Conservation (phyloP, 2,329 filamentous ascomycete genomes). For the Fusarium caatingaense region DNA sequence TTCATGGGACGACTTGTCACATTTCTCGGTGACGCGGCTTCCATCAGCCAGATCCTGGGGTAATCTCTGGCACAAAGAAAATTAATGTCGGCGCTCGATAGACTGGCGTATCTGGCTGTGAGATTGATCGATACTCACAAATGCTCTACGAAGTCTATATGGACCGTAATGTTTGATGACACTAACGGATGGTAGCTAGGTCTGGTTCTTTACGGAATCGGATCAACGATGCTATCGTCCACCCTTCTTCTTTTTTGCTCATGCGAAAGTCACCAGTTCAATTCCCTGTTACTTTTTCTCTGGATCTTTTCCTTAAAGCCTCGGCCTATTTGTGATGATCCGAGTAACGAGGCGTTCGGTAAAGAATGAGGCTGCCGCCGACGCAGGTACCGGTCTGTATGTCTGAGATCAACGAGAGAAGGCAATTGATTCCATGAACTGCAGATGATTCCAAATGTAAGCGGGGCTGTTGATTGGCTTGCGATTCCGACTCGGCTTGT, state of each 20-base stretch:
- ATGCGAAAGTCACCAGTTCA: not conserved
- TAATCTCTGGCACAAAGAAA: not conserved
- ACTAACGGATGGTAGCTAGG: slow-evolving; percentile 21
- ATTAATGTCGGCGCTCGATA: not conserved
- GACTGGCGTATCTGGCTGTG: not conserved
- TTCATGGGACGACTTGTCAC: not conserved
- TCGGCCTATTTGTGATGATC: not conserved
- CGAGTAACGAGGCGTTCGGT: not conserved
- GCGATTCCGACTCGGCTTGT: not conserved
- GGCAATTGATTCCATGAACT: slow-evolving; percentile 22
- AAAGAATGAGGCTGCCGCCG: not conserved
- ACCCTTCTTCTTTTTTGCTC: not conserved
- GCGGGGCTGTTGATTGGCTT: slow-evolving; percentile 17
- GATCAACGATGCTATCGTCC: slow-evolving; percentile 29
- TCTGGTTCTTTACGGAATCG: slow-evolving; percentile 14
- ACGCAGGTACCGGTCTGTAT: slow-evolving; percentile 18
- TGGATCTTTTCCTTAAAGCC: not conserved
- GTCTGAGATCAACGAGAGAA: not conserved
- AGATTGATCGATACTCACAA: not conserved
- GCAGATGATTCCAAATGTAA: slow-evolving; percentile 34
- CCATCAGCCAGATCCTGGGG: not conserved
- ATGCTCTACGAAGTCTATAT: not conserved
- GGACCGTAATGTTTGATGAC: fast-evolving
- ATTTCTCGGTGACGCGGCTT: not conserved
- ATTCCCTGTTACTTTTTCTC: not conserved